Evolutionary conservation across 169 alveolate species (phyloP), one percentile per base, ranked within the genome.

Genomic region (Theileria orientalis): DNA sequence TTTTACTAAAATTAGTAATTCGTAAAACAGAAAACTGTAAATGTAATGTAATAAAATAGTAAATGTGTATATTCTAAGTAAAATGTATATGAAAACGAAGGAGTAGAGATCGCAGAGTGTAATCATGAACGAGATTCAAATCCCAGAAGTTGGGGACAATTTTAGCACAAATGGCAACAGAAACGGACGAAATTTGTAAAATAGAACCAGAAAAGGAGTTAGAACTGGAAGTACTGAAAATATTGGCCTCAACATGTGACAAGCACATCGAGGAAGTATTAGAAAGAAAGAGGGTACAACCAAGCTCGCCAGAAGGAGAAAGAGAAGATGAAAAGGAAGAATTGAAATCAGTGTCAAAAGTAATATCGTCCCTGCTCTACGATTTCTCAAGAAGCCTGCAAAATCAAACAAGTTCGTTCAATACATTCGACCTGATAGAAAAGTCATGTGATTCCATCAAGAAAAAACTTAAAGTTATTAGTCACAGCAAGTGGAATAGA

Each of bases 361-460:
- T 57, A 41, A 51, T 77, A 14, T 61, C 74, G 30, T n/a, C 54
- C 42, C 33, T 61, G 37, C 82, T 77, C 33, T 77, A 62, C 69
- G 86, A 77, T 69, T 64, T 69, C 23, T 47, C 69, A n/a, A 30
- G 80, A 62, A 64, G 16, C n/a, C 21, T 77, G 47, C 86, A 77
- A 37, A 8, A 35, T 30, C 35, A 46, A 21, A 70, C 62, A 25
- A 64, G 71, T 19, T n/a, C 29, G 1, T 77, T 40, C 41, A 74
- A 77, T 56, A 72, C 87, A 25, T 79, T 72, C 54, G 73, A 79
- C 37, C 56, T 79, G 3, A 23, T 77, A 13, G 51, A 68, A 35
- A 51, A 56, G 11, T 72, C 83, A 25, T 52, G 47, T 5, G 42
- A 19, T 33, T n/a, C 42, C 16, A 69, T 70, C 9, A 41, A 42